Evolutionary conservation across 179 eudicot genomes (phyloP), one percentile per base, ranked within the genome.

Genomic region (Patellifolia procumbens): DNA sequence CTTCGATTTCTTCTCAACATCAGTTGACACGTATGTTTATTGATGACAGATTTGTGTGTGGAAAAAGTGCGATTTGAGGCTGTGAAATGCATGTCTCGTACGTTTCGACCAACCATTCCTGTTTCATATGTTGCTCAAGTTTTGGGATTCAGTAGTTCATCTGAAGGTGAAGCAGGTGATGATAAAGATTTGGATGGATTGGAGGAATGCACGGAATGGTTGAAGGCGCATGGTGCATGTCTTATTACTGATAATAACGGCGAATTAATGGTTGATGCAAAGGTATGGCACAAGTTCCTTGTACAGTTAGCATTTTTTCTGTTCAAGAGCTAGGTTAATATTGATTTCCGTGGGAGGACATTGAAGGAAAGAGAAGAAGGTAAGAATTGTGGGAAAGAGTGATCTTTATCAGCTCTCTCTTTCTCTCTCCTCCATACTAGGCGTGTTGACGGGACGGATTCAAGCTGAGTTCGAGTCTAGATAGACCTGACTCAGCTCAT

Each of bases 31-130:
- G 9, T 75, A 19, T 51, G 16, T 70, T 48, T 66, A 19, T 77
- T 48, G 55, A 52, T 43, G 77, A 81, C 93, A 92, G 98, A 94
- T 81, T 91, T 91, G 55, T 85, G 90, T 79, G 90, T 87, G 60
- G 98, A 94, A 76, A 92, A 94, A 82, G 91, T 94, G 91, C 89
- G 97, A 74, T 94, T 86, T 77, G 87, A 89, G 56, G 98, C 97
- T 72, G 90, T 92, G 81, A 88, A 82, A 83, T 89, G 94, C 81
- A 89, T 94, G 83, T 86, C 94, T 74, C 94, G 93, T 70, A 91
- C 97, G 37, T 92, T 87, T 82, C 97, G 98, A 28, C 98, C 98
- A 37, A 89, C 94, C 42, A 87, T 94, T 65, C 96, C 98, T 66
- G 92, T 91, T 68, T 51, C 86, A 49, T 88, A 89, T 75, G 78